phyloP scores from a whole-genome alignment of 108 stramenopile species.

The Conticribra guillardii region DNA sequence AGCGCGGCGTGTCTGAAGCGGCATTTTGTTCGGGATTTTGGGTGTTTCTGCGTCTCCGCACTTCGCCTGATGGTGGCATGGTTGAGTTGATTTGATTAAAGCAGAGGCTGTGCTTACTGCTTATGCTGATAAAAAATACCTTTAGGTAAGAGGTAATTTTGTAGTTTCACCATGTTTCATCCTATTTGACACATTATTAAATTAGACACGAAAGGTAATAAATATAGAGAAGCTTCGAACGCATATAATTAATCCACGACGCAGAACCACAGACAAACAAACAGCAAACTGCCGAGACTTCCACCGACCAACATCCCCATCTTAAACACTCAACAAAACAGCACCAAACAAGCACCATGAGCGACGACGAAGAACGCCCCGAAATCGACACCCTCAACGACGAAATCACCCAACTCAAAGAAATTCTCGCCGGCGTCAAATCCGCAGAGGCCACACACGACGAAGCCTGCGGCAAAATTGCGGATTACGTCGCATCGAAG shows the following conservation, averaged over 20 bases:
- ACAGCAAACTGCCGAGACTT: no score
- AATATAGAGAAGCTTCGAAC: no score
- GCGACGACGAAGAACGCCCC: slow-evolving; percentile 15
- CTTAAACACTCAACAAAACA: no score
- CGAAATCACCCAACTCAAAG: slow-evolving; percentile 25
- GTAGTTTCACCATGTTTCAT: no score
- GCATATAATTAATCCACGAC: no score
- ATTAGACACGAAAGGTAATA: no score
- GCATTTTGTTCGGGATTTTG: background rate
- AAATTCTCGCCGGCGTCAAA: slow-evolving; percentile 16
- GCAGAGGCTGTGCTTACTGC: background rate
- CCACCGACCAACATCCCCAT: no score
- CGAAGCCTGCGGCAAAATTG: slow-evolving; percentile 16
- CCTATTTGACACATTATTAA: no score
- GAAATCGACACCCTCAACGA: slow-evolving; percentile 18
- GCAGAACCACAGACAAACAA: no score
- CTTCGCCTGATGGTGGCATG: background rate
- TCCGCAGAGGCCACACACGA: slow-evolving; percentile 12
- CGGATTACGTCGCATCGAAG: slow-evolving; percentile 7
- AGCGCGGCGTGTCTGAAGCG: background rate
- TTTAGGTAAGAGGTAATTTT: no score
- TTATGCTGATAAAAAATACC: no score
- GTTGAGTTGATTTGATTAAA: background rate
- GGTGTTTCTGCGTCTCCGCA: background rate
- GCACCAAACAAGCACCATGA: slow-evolving; percentile 22